Base-by-base conservation (phyloP, 1,284 basidiomycete genomes). In the Fistulinella cinereoalba region DNA sequence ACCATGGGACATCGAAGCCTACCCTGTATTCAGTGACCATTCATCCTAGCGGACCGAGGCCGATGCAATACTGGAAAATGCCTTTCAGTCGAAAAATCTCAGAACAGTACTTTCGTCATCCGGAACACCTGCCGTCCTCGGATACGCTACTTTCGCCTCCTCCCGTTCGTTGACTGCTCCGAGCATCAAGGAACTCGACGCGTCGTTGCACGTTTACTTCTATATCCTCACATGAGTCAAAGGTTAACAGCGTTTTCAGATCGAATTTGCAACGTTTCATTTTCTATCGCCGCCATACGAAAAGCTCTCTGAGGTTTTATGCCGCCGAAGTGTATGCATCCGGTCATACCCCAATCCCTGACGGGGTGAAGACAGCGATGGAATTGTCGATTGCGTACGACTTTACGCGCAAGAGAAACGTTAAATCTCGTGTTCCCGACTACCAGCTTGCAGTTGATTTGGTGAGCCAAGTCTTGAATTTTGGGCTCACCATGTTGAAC, bases 251-350 rank as follows among this genome's bases (percentile, higher is more conserved):
- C 41, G n/a, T 37, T 1, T 39, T 55, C 16, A 61, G 56, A 23
- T 53, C 52, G 31, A 49, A 33, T 45, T 54, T 58, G 4, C 61
- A 67, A 41, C 62, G 45, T 22, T 52, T 77, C 32, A 65, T 82
- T 32, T 68, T 72, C 46, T 87, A 85, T 55, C 57, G 64, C 33
- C 71, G 75, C 29, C 80, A 83, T 44, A 54, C 68, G 2, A 58
- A 68, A 16, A 60, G 66, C 4, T 75, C 76, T 10, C 65, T 83
- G 49, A 73, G 81, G 21, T 83, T 80, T 51, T 80, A 83, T 54
- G 67, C 76, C 1, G 62, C 84, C 21, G 68, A 73, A 29, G 28
- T 66, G 72, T 21, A 64, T 57, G 12, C 63, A 72, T 24, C 61
- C 57, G 45, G 47, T 62, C 10, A 54, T 53, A 42, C 47, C 46